A percentile compares a stretch with the other conserved stretches of the same genome.
Evolutionary conservation across 257 asterid genomes (phyloP).

Genomic region (Salvia miltiorrhiza): DNA sequence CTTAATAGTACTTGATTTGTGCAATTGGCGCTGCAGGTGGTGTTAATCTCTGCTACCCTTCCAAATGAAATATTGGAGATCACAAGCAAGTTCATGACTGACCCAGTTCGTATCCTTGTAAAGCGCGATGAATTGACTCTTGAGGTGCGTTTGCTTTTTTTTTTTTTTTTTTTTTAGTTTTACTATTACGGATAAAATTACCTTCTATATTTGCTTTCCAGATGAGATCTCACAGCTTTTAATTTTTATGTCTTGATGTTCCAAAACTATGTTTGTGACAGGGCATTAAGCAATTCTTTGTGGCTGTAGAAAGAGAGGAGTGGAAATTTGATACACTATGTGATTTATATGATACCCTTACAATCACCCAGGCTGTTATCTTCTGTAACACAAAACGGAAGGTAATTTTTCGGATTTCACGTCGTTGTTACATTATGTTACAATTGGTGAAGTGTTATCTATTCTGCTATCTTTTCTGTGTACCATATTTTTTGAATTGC

Average conservation of each 20-base stretch:
- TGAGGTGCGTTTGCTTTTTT: constrained; percentile 55
- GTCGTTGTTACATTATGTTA: not conserved
- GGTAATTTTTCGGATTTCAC: constrained; percentile 38
- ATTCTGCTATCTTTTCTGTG: not conserved
- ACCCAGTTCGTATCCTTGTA: constrained; percentile 95
- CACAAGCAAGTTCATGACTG: constrained; percentile 98
- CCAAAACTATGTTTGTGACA: constrained; percentile 23
- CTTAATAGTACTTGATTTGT: constrained; percentile 1
- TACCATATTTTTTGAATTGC: not conserved
- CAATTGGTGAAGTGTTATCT: not conserved
- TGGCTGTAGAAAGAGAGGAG: constrained; percentile 92
- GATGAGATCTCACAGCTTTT: not conserved
- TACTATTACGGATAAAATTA: not conserved
- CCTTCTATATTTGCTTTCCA: not conserved
- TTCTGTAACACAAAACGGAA: constrained; percentile 94
- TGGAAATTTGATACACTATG: constrained; percentile 96
- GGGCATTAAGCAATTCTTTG: constrained; percentile 99
- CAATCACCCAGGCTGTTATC: constrained; percentile 95
- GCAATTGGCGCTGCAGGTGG: constrained; percentile 55
- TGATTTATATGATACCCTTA: constrained; percentile 93
- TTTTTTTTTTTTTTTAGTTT: too few relatives aligned
- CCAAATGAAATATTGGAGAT: constrained; percentile 97
- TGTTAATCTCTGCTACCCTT: constrained; percentile 92
- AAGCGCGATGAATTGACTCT: constrained; percentile 99
- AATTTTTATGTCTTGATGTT: constrained; percentile 6